A percentile compares a stretch with the other conserved stretches of the same genome.
Evolutionary conservation across 2,329 filamentous ascomycete genomes (phyloP).

Genomic region (Penicillium sp.): DNA sequence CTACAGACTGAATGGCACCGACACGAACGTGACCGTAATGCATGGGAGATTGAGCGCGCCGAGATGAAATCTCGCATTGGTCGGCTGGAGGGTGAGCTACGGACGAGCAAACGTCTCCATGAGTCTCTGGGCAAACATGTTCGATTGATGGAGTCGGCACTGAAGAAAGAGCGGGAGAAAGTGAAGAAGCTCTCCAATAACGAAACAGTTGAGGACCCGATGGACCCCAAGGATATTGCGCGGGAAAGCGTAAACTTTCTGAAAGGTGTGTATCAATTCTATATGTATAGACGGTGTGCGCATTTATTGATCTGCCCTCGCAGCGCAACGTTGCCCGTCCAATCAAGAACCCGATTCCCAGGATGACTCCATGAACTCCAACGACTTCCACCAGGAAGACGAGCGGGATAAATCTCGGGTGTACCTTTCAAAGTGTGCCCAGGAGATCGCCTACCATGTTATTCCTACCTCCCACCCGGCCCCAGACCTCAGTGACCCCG

Average conservation of each 20-base stretch:
- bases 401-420: slow-evolving; percentile 60
- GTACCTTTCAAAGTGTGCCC: slow-evolving; percentile 62
- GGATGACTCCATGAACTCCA: slow-evolving; percentile 38
- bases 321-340: slow-evolving; percentile 45
- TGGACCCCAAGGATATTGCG: slow-evolving; percentile 44
- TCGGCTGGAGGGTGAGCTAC: slow-evolving; percentile 80
- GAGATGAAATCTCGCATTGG: slow-evolving; percentile 99
- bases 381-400: slow-evolving; percentile 54
- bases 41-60: slow-evolving; percentile 97
- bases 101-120: slow-evolving; percentile 81
- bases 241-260: slow-evolving; percentile 43
- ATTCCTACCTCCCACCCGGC: slow-evolving; percentile 60
- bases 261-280: slow-evolving; percentile 31
- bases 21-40: slow-evolving; percentile 94
- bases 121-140: slow-evolving; percentile 89
- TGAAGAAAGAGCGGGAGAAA: slow-evolving; percentile 76
- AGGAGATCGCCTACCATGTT: slow-evolving; percentile 64
- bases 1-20: slow-evolving; percentile 98
- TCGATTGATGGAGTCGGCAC: slow-evolving; percentile 77
- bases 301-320: slow-evolving; percentile 3
- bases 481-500: slow-evolving; percentile 47
- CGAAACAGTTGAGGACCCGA: slow-evolving; percentile 48
- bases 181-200: slow-evolving; percentile 52
- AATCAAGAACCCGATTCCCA: slow-evolving; percentile 52
- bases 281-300: background rate